Conservation (phyloP, 805 yeast genomes). For the Cyberlindnera euphorbiae region DNA sequence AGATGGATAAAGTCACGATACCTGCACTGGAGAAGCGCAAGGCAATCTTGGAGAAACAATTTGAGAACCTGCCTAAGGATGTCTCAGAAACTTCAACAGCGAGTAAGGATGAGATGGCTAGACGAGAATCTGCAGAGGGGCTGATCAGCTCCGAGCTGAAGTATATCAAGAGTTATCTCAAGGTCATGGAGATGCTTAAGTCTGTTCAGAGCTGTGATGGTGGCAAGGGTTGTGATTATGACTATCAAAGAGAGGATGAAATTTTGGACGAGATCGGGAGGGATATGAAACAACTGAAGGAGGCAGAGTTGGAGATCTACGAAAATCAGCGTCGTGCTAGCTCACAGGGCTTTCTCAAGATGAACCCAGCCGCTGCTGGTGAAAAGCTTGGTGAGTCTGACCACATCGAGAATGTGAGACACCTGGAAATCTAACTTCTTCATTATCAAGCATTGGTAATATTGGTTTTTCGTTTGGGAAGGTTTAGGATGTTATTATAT, state of each 20-base stretch:
- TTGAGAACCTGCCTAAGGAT: constrained; percentile 9
- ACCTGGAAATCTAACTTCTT: constrained; percentile 1
- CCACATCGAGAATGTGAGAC: constrained; percentile 3
- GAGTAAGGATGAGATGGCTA: constrained; percentile 1
- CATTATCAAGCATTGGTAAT: neutral
- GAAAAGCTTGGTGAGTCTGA: neutral
- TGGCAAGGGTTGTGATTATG: constrained; percentile 11
- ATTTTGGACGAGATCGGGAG: constrained; percentile 19
- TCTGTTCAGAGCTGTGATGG: constrained; percentile 12
- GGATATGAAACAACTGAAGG: constrained; percentile 18
- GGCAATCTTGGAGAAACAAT: constrained; percentile 9
- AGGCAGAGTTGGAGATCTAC: constrained; percentile 19
- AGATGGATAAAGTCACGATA: constrained; percentile 20
- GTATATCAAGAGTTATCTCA: constrained; percentile 19
- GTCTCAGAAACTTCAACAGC: constrained; percentile 5
- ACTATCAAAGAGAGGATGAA: constrained; percentile 25
- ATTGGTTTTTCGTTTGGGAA: neutral
- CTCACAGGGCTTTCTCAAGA: neutral
- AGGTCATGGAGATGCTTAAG: constrained; percentile 17
- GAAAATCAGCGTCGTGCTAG: neutral
- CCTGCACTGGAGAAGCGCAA: constrained; percentile 18
- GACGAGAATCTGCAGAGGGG: constrained; percentile 2
- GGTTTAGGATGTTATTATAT: neutral
- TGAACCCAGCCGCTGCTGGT: neutral
- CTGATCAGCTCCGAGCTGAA: constrained; percentile 16